phyloP scores from a whole-genome alignment of 352 stramenopile species.

The Globisporangium cystogenes region DNA sequence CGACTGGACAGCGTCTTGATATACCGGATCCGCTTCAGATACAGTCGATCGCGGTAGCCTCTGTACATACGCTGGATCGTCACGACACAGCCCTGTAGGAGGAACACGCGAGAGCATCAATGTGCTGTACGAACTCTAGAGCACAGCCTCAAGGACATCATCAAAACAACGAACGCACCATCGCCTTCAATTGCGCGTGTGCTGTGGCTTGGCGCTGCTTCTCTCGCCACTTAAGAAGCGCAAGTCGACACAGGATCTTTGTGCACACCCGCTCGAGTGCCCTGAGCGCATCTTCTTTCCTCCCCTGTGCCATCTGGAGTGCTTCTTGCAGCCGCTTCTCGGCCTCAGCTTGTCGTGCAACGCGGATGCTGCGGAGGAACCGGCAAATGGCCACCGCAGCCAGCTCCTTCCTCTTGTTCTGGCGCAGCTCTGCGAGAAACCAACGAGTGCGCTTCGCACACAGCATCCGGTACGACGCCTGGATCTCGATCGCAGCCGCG shows the following conservation, averaged over 20 bases:
- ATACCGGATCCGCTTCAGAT: conserved; percentile 34
- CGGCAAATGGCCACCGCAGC: conserved; percentile 20
- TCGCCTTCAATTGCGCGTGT: conserved; percentile 14
- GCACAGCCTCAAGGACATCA: too few species aligned
- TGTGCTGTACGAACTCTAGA: too few species aligned
- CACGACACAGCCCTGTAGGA: conserved; percentile 17
- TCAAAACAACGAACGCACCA: conserved; percentile 5
- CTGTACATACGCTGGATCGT: conserved; percentile 49
- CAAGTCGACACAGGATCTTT: conserved; percentile 12
- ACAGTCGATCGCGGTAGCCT: conserved; percentile 38
- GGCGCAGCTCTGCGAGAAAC: conserved; percentile 21
- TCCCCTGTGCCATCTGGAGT: neutral
- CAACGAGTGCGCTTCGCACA: conserved; percentile 14
- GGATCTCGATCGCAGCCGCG: conserved; percentile 40
- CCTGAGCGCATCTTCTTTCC: conserved; percentile 4
- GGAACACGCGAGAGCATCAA: neutral
- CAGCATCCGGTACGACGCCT: conserved; percentile 33
- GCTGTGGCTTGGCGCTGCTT: conserved; percentile 16
- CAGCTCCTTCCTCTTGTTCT: conserved; percentile 11
- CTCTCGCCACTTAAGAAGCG: conserved; percentile 30
- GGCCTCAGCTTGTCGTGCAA: conserved; percentile 2
- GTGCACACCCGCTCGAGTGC: conserved; percentile 5
- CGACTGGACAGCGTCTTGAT: conserved; percentile 28
- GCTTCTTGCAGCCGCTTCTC: conserved; percentile 5
- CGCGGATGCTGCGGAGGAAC: conserved; percentile 24